phyloP scores from a whole-genome alignment of 345 rosid species.

The Salix suchowensis region DNA sequence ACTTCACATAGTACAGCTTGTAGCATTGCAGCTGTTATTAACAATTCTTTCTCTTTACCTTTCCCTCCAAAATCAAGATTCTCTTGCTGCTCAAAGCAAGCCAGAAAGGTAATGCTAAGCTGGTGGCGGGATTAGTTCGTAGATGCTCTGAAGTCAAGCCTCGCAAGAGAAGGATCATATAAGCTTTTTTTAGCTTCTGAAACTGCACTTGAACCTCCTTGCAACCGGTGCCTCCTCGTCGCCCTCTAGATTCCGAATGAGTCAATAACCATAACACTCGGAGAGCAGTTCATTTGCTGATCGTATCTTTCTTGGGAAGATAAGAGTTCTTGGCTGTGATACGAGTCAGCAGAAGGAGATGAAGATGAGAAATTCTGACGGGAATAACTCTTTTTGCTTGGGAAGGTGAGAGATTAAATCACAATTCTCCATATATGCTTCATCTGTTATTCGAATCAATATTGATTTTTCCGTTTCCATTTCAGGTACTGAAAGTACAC shows the following conservation, averaged over 20 bases:
- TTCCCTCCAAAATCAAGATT: slow-evolving; percentile 12
- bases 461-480: neutral
- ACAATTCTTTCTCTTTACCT: slow-evolving; percentile 1
- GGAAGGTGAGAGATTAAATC: neutral
- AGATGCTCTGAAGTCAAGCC: slow-evolving; percentile 18
- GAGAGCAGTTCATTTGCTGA: neutral
- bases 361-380: neutral
- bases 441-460: slow-evolving; percentile 3
- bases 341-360: neutral
- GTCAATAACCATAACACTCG: neutral
- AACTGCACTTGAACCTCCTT: neutral
- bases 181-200: neutral
- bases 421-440: neutral
- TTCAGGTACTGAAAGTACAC: neutral
- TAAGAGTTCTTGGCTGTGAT: slow-evolving; percentile 7
- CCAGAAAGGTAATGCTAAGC: slow-evolving; percentile 18
- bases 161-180: neutral
- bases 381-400: neutral
- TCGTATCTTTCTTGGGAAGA: slow-evolving; percentile 15
- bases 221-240: neutral
- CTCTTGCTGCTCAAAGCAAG: slow-evolving; percentile 11
- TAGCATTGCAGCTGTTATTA: neutral
- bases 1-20: neutral
- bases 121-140: slow-evolving; percentile 18
- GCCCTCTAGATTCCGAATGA: neutral